Percentiles rank a stretch among this genome's conserved stretches.
These are phyloP conservation scores for Camellia japonica DNA, from an alignment of 148 eudicot species.

Conservation along the genomic window DNA sequence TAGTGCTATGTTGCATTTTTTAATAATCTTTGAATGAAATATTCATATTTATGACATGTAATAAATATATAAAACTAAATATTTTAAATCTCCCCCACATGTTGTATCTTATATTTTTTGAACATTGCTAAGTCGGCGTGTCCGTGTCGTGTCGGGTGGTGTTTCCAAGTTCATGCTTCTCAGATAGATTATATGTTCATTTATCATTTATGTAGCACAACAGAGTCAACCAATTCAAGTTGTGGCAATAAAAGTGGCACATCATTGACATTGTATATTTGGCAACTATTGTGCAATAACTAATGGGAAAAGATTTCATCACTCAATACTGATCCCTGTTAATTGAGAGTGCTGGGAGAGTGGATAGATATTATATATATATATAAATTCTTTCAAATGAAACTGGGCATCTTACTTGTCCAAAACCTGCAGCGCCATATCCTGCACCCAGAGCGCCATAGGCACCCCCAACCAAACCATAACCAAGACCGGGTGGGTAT, in stretches of 20 bases:
- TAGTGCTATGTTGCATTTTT: too few species aligned
- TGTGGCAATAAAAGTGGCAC: neutral
- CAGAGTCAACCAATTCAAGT: neutral
- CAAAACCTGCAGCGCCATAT: constrained; percentile 59
- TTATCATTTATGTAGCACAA: too few species aligned
- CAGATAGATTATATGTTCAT: too few species aligned
- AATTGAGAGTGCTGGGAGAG: neutral
- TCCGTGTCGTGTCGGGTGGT: too few species aligned
- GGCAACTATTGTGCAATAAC: neutral
- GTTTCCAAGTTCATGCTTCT: too few species aligned
- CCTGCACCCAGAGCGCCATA: constrained; percentile 73
- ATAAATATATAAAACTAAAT: too few species aligned
- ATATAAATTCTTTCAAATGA: neutral
- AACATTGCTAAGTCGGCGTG: too few species aligned
- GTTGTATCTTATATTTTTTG: too few species aligned
- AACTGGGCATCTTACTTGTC: constrained; percentile 49
- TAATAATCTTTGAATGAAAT: too few species aligned
- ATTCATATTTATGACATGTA: too few species aligned
- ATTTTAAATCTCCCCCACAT: too few species aligned
- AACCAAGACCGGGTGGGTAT: constrained; percentile 69
- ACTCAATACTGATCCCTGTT: neutral
- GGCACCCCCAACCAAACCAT: constrained; percentile 69
- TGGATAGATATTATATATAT: neutral
- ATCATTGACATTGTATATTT: neutral
- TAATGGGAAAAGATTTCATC: neutral